Conservation (phyloP, 2,329 filamentous ascomycete genomes). For the Pseudogymnoascus sp. region DNA sequence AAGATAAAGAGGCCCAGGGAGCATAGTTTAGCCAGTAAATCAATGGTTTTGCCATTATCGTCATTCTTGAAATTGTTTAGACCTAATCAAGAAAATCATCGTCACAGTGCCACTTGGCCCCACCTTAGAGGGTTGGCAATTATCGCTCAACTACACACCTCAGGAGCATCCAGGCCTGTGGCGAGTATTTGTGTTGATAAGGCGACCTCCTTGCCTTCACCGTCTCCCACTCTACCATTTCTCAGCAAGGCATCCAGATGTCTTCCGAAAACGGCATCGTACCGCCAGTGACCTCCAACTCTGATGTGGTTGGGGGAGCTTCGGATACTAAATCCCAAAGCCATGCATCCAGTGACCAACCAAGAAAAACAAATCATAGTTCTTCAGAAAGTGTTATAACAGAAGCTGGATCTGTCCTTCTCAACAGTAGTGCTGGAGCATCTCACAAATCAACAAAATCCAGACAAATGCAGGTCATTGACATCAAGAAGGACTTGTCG, state of each 20-base stretch:
- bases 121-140: not conserved
- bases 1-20: not conserved
- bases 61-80: slow-evolving; percentile 4
- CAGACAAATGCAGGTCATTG: slow-evolving; percentile 53
- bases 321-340: not conserved
- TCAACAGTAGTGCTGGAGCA: slow-evolving; percentile 8
- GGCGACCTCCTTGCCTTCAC: not conserved
- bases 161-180: slow-evolving; percentile 5
- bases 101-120: slow-evolving; percentile 7
- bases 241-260: slow-evolving; percentile 11
- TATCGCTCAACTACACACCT: slow-evolving; percentile 7
- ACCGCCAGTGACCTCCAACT: slow-evolving; percentile 8
- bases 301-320: slow-evolving; percentile 5
- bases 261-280: slow-evolving; percentile 10
- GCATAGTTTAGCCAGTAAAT: not conserved
- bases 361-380: slow-evolving; percentile 10
- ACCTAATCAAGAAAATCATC: slow-evolving; percentile 9
- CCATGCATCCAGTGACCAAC: slow-evolving; percentile 3
- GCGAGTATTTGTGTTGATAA: slow-evolving; percentile 10
- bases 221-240: slow-evolving; percentile 7
- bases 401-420: slow-evolving; percentile 4
- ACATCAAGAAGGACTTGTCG: slow-evolving; percentile 62
- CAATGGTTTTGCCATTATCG: not conserved
- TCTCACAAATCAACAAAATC: slow-evolving; percentile 10
- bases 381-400: not conserved